Base-by-base conservation (phyloP, 306 rosid species). In the Sphenostylis stenocarpa region DNA sequence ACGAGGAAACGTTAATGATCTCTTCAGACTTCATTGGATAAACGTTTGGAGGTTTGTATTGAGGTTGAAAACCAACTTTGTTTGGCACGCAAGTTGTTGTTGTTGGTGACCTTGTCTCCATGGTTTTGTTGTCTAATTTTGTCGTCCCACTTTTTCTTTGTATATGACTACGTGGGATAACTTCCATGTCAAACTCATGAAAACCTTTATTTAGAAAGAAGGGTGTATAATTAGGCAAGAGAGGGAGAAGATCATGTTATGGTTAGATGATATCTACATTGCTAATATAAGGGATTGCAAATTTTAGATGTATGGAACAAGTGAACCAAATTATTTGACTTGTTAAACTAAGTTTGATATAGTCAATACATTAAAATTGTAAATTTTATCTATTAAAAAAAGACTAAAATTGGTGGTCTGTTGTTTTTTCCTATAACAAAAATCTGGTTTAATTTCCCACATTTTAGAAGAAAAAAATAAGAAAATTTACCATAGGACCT, bases 311-410 rank as follows among this genome's bases (percentile, higher is more conserved):
- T 29, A 10, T 34, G 26, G 84, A 69, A 67, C 17, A 10, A 41
- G 73, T 39, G 16, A 78, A 75, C 15, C 0, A 4, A 11, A 65
- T 11, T 12, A 15, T 71, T 53, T 28, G 23, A 67, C 36, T 69
- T 49, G 31, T 17, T 10, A 36, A 61, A 39, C 52, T 6, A 38
- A 7, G 23, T 75, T 70, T 87, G 90, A 87, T 69, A 75, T 67
- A 80, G 90, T 87, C 88, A 60, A 82, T 77, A 0, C 0, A 44
- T 75, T 71, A 48, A 67, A 15, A 8, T 51, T 78, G 69, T 13
- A n/a, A n/a, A 7, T 16, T 48, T 38, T 28, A 11, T 45, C 15
- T 3, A 8, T 12, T 53, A n/a, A 6, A 6, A 0, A 47, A 1
- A 16, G 1, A 6, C 51, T 45, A 45, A 1, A n/a, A 48, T 48